phyloP scores from a whole-genome alignment of 371 early-diverging fungal species.

The Entomophthora muscae region DNA sequence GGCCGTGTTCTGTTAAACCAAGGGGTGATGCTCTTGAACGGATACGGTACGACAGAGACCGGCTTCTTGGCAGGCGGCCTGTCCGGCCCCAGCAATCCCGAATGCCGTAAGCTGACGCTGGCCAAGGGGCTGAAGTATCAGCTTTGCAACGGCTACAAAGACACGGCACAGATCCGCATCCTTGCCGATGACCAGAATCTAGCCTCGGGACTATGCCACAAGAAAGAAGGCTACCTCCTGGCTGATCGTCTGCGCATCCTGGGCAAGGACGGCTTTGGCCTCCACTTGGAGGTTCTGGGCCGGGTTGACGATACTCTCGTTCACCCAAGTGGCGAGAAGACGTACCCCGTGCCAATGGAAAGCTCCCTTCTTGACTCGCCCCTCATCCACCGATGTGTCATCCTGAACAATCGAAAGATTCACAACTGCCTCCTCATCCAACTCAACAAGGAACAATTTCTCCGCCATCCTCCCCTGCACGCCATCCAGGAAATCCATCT shows the following conservation, averaged over 20 bases:
- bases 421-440: neutral
- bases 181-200: neutral
- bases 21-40: neutral
- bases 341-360: conserved; percentile 4
- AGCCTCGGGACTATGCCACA: neutral
- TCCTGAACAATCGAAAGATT: neutral
- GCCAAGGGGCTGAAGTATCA: neutral
- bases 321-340: conserved; percentile 6
- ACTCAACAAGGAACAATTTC: neutral
- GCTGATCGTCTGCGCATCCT: neutral
- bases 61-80: neutral
- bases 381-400: neutral
- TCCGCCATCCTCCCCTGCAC: neutral
- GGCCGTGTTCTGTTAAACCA: neutral
- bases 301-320: conserved; percentile 5
- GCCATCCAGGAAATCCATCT: neutral
- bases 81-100: neutral
- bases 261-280: neutral
- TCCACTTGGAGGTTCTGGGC: neutral
- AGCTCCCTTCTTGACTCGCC: neutral
- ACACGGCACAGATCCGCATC: neutral
- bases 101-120: neutral
- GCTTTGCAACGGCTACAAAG: neutral
- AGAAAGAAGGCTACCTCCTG: neutral
- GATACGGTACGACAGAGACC: neutral